Conservation (phyloP, 1,284 basidiomycete species). For the Flammula alnicola region DNA sequence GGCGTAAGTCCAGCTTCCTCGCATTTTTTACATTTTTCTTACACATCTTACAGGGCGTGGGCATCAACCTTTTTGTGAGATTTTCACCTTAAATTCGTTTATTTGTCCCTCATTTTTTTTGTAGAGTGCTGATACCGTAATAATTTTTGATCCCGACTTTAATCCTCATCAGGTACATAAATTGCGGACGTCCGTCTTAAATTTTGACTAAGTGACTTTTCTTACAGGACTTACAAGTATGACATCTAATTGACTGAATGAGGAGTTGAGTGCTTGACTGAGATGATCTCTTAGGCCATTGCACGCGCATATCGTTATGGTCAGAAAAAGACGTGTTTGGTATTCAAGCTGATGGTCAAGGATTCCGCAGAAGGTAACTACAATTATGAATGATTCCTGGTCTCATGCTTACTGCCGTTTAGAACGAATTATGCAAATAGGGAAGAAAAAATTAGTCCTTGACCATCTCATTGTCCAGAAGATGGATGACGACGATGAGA, state of each 20-base stretch:
- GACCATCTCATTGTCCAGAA: constrained; percentile 94
- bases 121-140: constrained; percentile 85
- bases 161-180: constrained; percentile 86
- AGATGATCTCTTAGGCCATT: constrained; percentile 66
- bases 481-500: constrained; percentile 83
- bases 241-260: constrained; percentile 18
- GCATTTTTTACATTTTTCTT: constrained; percentile 1
- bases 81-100: not conserved
- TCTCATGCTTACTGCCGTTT: constrained; percentile 6
- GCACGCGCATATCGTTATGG: constrained; percentile 87
- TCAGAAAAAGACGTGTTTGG: constrained; percentile 81
- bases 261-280: constrained; percentile 8
- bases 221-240: constrained; percentile 68
- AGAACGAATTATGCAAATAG: constrained; percentile 88
- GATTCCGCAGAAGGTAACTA: constrained; percentile 84
- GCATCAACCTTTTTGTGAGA: constrained; percentile 81
- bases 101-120: constrained; percentile 48
- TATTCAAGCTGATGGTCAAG: constrained; percentile 93
- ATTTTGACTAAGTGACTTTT: constrained; percentile 28
- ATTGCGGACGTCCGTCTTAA: constrained; percentile 12
- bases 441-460: constrained; percentile 89
- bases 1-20: constrained; percentile 60
- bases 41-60: constrained; percentile 58
- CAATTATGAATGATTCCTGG: not conserved
- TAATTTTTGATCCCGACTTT: constrained; percentile 93